Base-by-base conservation (phyloP, 2,329 filamentous ascomycete genomes). In the Lachnellula willkommii region DNA sequence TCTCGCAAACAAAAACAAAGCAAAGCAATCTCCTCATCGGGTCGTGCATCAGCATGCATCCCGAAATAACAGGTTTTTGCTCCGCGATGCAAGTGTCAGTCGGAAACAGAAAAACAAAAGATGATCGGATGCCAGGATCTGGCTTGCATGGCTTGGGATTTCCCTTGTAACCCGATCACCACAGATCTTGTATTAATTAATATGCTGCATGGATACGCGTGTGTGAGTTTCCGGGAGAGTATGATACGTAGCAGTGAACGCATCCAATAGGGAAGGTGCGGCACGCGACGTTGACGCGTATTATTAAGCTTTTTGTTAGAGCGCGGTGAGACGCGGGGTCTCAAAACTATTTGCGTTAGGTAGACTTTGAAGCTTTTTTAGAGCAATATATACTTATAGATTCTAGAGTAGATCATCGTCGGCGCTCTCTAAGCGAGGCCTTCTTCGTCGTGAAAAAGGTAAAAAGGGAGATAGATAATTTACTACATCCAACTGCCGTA, bases 141-240 rank as follows among this genome's bases (percentile, higher is more conserved):
- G 17, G 50, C 51, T 46, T 37, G 47, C 52, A 12, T 39, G 35
- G 49, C 43, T 53, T 49, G 46, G 37, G 56, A 58, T 58, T 55
- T 58, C 50, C 56, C 52, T 53, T 58, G 56, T 50, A 53, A 53
- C 50, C 55, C 55, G 55, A 57, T 57, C 55, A 54, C 39, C 55
- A 57, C 47, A 48, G 52, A 54, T 54, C 52, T 43, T 54, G 20
- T 35, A 24, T 36, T 42, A n/a, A 32, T 32, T 32, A 32, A 32
- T 32, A n/a, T 26, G 51, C 32, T 9, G 20, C 51, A 47, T 28
- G 51, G 51, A 53, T 47, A 47, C 51, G 51, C 51, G 50, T 43
- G 5, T 20, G 20, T 4, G 47, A 12, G 35, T 39, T 15, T 32
- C 36, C 48, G 20, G 35, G 35, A 36, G 9, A 24, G 35, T 24